Conservation (phyloP, 352 stramenopile genomes). For the Pythium dissotocum region DNA sequence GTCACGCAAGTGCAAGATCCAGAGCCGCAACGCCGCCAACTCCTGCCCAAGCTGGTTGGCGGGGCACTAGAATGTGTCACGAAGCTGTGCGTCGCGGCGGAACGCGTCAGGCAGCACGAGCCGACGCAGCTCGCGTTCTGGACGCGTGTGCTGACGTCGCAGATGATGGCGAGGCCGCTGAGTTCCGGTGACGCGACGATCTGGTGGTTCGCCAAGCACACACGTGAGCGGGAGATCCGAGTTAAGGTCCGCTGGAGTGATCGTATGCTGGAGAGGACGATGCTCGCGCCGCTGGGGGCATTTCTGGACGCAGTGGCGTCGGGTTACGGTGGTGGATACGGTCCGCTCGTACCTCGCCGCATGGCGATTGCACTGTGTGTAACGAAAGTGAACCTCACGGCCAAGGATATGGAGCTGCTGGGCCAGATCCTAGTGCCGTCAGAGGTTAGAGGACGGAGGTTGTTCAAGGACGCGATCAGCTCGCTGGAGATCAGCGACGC, state of each 20-base stretch:
- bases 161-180: conserved; percentile 23
- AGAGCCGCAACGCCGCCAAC: background rate
- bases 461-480: conserved; percentile 10
- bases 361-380: conserved; percentile 17
- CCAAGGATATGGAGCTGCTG: conserved; percentile 12
- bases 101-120: conserved; percentile 11
- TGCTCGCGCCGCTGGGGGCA: conserved; percentile 6
- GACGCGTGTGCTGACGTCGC: conserved; percentile 22
- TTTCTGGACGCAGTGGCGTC: conserved; percentile 2
- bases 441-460: background rate
- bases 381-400: conserved; percentile 11
- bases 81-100: conserved; percentile 9
- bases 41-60: conserved; percentile 1
- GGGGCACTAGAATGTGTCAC: conserved; percentile 1
- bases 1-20: conserved; percentile 15
- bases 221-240: conserved; percentile 12
- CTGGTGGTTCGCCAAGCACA: conserved; percentile 15
- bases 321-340: background rate
- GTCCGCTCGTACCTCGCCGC: background rate
- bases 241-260: conserved; percentile 16
- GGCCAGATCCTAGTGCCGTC: background rate
- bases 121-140: conserved; percentile 17
- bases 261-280: conserved; percentile 8
- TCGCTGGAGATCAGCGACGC: conserved; percentile 20
- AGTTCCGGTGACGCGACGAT: conserved; percentile 13